Percentiles rank a stretch among this genome's conserved stretches.
phyloP scores from a whole-genome alignment of 2,329 filamentous ascomycete species.

The Exophiala dermatitidis region DNA sequence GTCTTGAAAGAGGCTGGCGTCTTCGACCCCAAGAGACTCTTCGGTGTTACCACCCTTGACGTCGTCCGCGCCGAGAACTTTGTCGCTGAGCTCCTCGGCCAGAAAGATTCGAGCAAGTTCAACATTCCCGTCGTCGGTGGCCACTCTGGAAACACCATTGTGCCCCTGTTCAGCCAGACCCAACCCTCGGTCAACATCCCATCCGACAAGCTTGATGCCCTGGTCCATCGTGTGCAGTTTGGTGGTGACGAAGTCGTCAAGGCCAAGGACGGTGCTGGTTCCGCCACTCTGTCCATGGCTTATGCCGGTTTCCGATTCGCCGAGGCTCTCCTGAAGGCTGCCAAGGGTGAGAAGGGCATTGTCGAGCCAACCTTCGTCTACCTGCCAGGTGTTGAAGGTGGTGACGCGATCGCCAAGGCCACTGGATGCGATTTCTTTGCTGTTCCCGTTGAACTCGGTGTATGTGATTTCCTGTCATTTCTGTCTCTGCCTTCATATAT shows the following conservation, averaged over 20 bases:
- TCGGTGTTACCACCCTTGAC: constrained; percentile 97
- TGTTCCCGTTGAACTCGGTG: constrained; percentile 88
- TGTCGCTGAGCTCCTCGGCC: constrained; percentile 74
- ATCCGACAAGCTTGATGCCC: constrained; percentile 77
- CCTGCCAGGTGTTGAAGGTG: constrained; percentile 80
- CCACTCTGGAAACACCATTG: constrained; percentile 96
- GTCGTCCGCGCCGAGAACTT: constrained; percentile 98
- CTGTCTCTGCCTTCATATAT: constrained; percentile 1
- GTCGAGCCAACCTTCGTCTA: constrained; percentile 95
- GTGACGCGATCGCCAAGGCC: constrained; percentile 75
- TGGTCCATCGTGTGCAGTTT: constrained; percentile 93
- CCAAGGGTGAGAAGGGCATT: constrained; percentile 83
- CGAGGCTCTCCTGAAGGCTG: constrained; percentile 84
- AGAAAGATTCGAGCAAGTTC: constrained; percentile 72
- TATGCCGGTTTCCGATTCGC: constrained; percentile 96
- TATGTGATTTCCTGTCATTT: constrained; percentile 46
- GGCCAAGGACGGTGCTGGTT: constrained; percentile 86
- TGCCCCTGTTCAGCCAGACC: constrained; percentile 91
- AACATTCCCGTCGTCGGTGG: constrained; percentile 90
- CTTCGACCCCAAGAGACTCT: constrained; percentile 92
- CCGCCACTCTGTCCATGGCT: constrained; percentile 88
- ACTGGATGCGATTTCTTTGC: constrained; percentile 92
- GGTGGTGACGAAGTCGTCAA: constrained; percentile 95
- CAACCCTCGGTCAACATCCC: constrained; percentile 74
- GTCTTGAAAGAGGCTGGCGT: constrained; percentile 88